A percentile compares a stretch with the other conserved stretches of the same genome.
These are phyloP conservation scores for Coniochaeta sp. DNA, from an alignment of 2,329 filamentous ascomycete genomes.

Conservation along the genomic window DNA sequence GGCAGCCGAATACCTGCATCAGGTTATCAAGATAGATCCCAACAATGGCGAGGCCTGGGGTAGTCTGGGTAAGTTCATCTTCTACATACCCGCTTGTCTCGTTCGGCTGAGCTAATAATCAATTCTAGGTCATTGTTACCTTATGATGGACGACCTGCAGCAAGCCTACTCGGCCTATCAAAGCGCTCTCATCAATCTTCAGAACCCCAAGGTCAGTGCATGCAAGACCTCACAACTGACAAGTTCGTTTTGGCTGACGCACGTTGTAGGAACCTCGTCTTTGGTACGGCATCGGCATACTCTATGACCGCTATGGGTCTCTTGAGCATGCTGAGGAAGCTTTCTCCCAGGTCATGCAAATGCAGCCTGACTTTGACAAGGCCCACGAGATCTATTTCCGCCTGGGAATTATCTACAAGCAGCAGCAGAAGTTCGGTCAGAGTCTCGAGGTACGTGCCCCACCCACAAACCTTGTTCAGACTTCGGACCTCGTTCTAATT, in stretches of 20 bases:
- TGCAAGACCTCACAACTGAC: not conserved
- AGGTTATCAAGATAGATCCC: constrained; percentile 81
- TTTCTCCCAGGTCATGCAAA: constrained; percentile 97
- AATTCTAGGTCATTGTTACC: constrained; percentile 77
- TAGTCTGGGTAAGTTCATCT: constrained; percentile 60
- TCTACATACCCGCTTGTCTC: constrained; percentile 18
- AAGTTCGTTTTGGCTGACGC: not conserved
- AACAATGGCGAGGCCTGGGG: constrained; percentile 96
- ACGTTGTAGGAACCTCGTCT: constrained; percentile 70
- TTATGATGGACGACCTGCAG: constrained; percentile 98
- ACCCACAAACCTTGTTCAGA: not conserved
- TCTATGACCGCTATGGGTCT: constrained; percentile 94
- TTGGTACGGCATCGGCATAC: constrained; percentile 97
- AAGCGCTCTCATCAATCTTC: constrained; percentile 84
- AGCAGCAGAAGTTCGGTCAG: constrained; percentile 87
- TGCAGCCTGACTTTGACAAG: constrained; percentile 97
- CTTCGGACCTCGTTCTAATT: constrained; percentile 16
- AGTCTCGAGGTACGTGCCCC: constrained; percentile 70
- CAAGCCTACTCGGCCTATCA: constrained; percentile 97
- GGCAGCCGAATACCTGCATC: constrained; percentile 86
- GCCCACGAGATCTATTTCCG: constrained; percentile 99
- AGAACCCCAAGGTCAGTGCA: constrained; percentile 74
- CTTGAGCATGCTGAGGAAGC: constrained; percentile 96
- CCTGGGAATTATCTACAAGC: constrained; percentile 98
- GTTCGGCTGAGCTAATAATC: not conserved